Evolutionary conservation across 345 rosid genomes (phyloP).

Genomic region (Eucalyptus marginata): DNA sequence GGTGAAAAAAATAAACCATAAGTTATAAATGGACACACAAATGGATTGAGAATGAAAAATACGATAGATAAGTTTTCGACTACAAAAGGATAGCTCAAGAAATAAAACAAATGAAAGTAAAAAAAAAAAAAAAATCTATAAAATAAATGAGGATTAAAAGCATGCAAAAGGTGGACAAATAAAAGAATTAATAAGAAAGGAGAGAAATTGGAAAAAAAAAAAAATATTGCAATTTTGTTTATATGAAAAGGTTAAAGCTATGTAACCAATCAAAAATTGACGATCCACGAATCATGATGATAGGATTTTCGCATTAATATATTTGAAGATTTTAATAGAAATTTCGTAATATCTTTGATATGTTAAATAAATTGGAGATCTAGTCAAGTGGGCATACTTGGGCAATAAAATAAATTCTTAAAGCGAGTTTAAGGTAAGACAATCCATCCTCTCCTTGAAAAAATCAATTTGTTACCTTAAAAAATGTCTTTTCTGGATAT

Average conservation of each 20-base stretch:
- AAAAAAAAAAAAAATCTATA: too few relatives aligned
- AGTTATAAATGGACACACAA: not conserved
- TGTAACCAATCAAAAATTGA: not conserved
- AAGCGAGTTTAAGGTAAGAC: not conserved
- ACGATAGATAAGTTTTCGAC: not conserved
- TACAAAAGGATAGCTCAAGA: not conserved
- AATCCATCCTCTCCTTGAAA: not conserved
- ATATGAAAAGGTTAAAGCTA: not conserved
- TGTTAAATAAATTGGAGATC: not conserved
- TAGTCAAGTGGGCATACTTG: not conserved
- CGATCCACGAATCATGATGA: not conserved
- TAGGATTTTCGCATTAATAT: not conserved
- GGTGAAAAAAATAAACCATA: not conserved
- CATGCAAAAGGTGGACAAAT: not conserved
- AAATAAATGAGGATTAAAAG: not conserved
- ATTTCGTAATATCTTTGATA: not conserved
- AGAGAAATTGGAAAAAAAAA: not conserved
- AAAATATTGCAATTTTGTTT: not conserved
- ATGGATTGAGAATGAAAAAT: not conserved
- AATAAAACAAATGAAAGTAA: not conserved
- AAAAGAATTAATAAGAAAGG: not conserved
- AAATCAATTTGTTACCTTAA: not conserved
- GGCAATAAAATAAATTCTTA: not conserved
- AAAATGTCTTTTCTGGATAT: not conserved
- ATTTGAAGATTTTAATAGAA: not conserved